Conservation (phyloP, 164 flowering plant genomes). For the Aristolochia contorta region DNA sequence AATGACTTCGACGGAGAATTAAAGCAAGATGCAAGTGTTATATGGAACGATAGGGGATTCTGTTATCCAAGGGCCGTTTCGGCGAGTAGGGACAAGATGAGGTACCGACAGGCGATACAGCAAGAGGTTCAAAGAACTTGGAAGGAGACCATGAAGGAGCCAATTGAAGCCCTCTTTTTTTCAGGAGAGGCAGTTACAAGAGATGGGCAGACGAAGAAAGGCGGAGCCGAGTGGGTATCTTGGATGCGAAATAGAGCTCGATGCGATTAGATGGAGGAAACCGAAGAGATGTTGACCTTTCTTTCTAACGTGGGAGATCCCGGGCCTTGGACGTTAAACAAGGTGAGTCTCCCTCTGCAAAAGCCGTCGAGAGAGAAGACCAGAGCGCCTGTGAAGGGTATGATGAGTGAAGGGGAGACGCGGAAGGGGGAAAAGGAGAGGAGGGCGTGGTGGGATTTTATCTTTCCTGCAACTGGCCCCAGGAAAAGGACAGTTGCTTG, state of each 20-base stretch:
- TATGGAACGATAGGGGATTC: no score
- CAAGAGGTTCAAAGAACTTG: background rate
- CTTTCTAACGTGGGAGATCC: slow-evolving; percentile 13
- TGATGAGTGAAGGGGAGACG: slow-evolving; percentile 1
- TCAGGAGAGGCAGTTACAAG: slow-evolving; percentile 1
- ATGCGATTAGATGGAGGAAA: slow-evolving; percentile 11
- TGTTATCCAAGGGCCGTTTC: no score
- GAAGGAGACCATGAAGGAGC: background rate
- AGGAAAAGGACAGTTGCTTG: slow-evolving; percentile 3
- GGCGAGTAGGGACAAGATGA: background rate
- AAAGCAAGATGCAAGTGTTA: no score
- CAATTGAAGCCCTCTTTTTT: background rate
- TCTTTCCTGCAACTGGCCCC: slow-evolving; percentile 10
- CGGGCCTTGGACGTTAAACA: slow-evolving; percentile 44
- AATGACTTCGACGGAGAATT: no score
- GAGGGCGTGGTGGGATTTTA: slow-evolving; percentile 5
- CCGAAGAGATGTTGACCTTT: slow-evolving; percentile 10
- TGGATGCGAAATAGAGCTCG: slow-evolving; percentile 12
- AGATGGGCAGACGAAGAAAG: slow-evolving; percentile 9
- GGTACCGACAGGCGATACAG: background rate
- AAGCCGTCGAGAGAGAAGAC: background rate
- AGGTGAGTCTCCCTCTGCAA: slow-evolving; percentile 12
- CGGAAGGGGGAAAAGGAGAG: background rate
- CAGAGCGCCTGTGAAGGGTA: background rate
- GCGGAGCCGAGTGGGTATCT: slow-evolving; percentile 9